Evolutionary conservation across 1,284 basidiomycete genomes (phyloP).

Genomic region (Puccinia novopanici): DNA sequence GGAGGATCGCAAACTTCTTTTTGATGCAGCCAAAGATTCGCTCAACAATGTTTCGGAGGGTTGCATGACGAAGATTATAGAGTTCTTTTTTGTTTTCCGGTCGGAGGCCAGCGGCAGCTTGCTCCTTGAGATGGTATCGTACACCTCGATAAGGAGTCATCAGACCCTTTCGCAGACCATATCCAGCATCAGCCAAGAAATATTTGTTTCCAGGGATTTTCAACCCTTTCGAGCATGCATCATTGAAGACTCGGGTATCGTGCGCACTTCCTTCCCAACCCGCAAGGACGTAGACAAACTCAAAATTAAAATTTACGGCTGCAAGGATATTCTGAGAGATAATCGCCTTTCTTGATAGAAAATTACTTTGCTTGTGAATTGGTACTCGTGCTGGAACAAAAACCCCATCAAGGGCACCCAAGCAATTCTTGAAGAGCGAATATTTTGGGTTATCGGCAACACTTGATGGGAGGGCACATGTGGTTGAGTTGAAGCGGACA

Average conservation of each 20-base stretch:
- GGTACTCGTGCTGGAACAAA: constrained; percentile 13
- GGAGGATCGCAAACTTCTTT: background rate
- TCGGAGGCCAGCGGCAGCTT: no score
- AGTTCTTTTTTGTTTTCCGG: no score
- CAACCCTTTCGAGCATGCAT: constrained; percentile 2
- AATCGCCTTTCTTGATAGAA: background rate
- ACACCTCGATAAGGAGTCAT: no score
- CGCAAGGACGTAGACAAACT: constrained; percentile 8
- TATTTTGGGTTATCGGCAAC: background rate
- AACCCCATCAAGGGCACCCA: no score
- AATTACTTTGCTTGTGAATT: background rate
- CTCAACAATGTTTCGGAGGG: no score
- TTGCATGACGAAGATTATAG: no score
- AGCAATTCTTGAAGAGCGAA: background rate
- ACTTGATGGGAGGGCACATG: background rate
- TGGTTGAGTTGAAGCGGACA: background rate
- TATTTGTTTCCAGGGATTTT: background rate
- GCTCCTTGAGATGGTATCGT: no score
- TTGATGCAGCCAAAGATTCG: no score
- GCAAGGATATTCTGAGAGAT: background rate
- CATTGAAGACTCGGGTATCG: background rate
- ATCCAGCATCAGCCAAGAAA: no score
- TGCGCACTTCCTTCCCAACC: constrained; percentile 28
- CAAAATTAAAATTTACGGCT: background rate
- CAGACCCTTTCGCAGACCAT: no score